phyloP scores from a whole-genome alignment of 768 basidiomycete genomes.

The Boletus subparvulus region DNA sequence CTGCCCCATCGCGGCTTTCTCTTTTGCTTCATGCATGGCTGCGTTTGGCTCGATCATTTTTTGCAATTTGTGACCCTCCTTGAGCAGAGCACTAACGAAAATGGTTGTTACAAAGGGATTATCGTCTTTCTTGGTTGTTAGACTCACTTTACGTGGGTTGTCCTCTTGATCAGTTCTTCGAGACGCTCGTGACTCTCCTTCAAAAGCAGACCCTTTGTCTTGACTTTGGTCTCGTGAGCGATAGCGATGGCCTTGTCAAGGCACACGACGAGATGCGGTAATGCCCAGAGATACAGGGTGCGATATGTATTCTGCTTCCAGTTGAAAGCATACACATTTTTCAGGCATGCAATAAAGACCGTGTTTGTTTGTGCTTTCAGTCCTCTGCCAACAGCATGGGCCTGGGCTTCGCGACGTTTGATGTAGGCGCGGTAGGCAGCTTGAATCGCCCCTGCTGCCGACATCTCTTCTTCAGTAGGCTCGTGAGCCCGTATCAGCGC shows the following conservation, averaged over 20 bases:
- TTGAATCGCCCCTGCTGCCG: slow-evolving; percentile 26
- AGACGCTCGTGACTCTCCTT: slow-evolving; percentile 35
- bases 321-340: slow-evolving; percentile 23
- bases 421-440: slow-evolving; percentile 11
- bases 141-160: slow-evolving; percentile 29
- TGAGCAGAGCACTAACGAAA: slow-evolving; percentile 26
- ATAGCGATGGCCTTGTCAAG: slow-evolving; percentile 35
- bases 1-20: slow-evolving; percentile 27
- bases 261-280: slow-evolving; percentile 43
- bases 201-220: slow-evolving; percentile 31
- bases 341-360: slow-evolving; percentile 31
- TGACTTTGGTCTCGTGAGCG: slow-evolving; percentile 30
- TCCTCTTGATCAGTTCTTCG: slow-evolving; percentile 21
- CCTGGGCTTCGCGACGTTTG: background rate
- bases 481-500: slow-evolving; percentile 15
- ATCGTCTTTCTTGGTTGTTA: background rate
- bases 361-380: slow-evolving; percentile 20
- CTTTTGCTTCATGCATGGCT: slow-evolving; percentile 25
- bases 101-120: background rate
- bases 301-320: slow-evolving; percentile 37
- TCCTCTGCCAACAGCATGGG: slow-evolving; percentile 14
- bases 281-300: slow-evolving; percentile 34
- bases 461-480: slow-evolving; percentile 28
- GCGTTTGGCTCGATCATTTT: slow-evolving; percentile 34
- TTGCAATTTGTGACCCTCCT: slow-evolving; percentile 27